Evolutionary conservation across 768 basidiomycete genomes (phyloP).

Genomic region (Mycena leptocephala): DNA sequence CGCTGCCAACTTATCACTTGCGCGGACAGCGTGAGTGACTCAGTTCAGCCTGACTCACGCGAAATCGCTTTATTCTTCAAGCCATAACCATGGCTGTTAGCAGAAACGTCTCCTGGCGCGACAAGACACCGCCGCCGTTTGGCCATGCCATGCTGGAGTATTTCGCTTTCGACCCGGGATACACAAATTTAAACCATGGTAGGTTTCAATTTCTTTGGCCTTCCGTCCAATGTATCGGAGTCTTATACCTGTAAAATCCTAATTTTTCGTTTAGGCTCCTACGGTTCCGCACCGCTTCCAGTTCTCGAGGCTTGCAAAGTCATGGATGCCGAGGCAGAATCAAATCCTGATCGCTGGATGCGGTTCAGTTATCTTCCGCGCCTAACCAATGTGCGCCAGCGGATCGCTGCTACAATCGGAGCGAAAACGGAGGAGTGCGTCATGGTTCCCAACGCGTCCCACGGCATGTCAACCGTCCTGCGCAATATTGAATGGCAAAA

Average conservation of each 20-base stretch:
- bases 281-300: slow-evolving; percentile 64
- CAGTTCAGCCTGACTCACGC: no score
- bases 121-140: slow-evolving; percentile 52
- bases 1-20: no score
- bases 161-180: slow-evolving; percentile 61
- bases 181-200: slow-evolving; percentile 63
- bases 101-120: slow-evolving; percentile 18
- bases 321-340: slow-evolving; percentile 56
- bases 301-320: slow-evolving; percentile 59
- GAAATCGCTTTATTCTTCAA: no score
- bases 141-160: slow-evolving; percentile 61
- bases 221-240: no score
- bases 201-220: slow-evolving; percentile 38
- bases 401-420: slow-evolving; percentile 67
- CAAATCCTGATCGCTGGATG: slow-evolving; percentile 68
- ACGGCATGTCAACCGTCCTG: slow-evolving; percentile 74
- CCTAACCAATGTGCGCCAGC: slow-evolving; percentile 56
- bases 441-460: slow-evolving; percentile 69
- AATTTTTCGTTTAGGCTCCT: slow-evolving; percentile 58
- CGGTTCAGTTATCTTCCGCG: slow-evolving; percentile 48
- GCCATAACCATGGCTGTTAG: not conserved
- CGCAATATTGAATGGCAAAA: slow-evolving; percentile 74
- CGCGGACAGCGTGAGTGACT: no score
- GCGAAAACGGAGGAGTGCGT: slow-evolving; percentile 63
- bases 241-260: not conserved